Evolutionary conservation across 305 asterid species (phyloP).

Genomic region (Solanum aculeatissimum): DNA sequence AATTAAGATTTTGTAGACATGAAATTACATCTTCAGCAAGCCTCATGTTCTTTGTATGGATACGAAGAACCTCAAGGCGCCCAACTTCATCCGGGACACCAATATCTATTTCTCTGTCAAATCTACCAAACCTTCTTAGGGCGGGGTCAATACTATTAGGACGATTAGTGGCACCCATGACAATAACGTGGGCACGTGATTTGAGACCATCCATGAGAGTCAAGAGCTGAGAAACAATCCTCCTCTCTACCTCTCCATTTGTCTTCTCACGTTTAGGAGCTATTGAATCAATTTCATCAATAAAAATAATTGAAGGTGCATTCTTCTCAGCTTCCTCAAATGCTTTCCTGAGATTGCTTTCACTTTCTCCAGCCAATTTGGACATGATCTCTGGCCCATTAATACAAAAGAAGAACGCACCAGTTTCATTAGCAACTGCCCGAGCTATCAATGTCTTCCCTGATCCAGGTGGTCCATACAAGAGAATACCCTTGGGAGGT

Average conservation of each 20-base stretch:
- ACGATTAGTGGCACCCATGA: constrained; percentile 45
- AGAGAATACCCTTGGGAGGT: constrained; percentile 85
- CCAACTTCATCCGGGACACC: constrained; percentile 49
- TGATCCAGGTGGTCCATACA: constrained; percentile 31
- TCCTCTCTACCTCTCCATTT: constrained; percentile 43
- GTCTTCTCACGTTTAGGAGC: constrained; percentile 50
- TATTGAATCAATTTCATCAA: constrained; percentile 43
- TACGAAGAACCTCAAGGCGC: constrained; percentile 39
- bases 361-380: constrained; percentile 45
- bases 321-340: constrained; percentile 51
- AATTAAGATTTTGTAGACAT: not conserved
- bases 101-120: constrained; percentile 38
- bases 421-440: constrained; percentile 50
- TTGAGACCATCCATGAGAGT: constrained; percentile 47
- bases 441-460: constrained; percentile 48
- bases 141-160: constrained; percentile 45
- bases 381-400: constrained; percentile 52
- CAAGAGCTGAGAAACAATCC: constrained; percentile 44
- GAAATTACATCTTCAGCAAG: constrained; percentile 34
- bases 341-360: constrained; percentile 46
- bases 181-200: constrained; percentile 45
- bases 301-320: constrained; percentile 42
- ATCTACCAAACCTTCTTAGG: constrained; percentile 41
- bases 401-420: constrained; percentile 45
- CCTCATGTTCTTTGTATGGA: constrained; percentile 46